Evolutionary conservation across 257 asterid genomes (phyloP), one percentile per base, ranked within the genome.

Genomic region (Eucommia ulmoides): DNA sequence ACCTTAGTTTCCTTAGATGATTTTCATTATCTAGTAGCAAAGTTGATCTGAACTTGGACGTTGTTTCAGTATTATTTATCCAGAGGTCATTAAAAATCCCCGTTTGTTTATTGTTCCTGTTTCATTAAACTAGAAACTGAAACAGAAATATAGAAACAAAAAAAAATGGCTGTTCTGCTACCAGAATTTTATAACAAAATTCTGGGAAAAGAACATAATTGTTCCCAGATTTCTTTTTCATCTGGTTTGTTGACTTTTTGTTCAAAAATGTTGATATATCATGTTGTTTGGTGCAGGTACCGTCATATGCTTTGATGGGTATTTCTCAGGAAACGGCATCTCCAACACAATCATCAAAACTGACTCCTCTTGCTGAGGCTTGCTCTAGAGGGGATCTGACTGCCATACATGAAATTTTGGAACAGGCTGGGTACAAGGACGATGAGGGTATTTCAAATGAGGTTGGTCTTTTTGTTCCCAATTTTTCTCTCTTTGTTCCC

Each of bases 381-480:
- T 87, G 96, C 71, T 62, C 80, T 69, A 74, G 96, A 64, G 71
- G 59, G 77, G 96, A 87, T 67, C 85, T 87, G 41, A 83, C 96
- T 23, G 96, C 96, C 54, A 75, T 87, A 54, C 96, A 87, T 21
- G 87, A 83, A 60, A 73, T 78, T 56, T 42, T 87, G 73, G 94
- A 87, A 3, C 78, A 87, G 63, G 58, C 58, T 29, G 89, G 89
- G 15, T 87, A 87, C 58, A 83, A 83, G 61, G 93, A 87, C 49
- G 96, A 87, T 15, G 94, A 87, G 68, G 96, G 96, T 58, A 71
- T 81, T 7, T 81, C 93, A 21, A 83, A 81, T 6, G 96, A 87
- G 96, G 96, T 80, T 33, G 38, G 7, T 29, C 38, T 29, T n/a
- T n/a, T n/a, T n/a, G n/a, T n/a, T n/a, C n/a, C n/a, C n/a, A n/a